phyloP scores from a whole-genome alignment of 257 asterid species.

The Ocimum tenuiflorum region DNA sequence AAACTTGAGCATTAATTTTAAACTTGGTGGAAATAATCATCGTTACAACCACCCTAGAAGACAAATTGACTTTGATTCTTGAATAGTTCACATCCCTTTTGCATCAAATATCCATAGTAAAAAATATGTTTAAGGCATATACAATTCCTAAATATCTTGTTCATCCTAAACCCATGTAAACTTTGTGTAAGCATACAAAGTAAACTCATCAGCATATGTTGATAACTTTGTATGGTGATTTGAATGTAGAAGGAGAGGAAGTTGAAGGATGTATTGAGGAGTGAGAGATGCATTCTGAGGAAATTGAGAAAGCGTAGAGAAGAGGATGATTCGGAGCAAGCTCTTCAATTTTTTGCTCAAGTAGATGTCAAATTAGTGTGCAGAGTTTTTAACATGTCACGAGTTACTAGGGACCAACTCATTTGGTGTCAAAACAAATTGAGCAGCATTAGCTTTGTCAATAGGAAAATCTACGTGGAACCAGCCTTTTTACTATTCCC shows the following conservation, averaged over 20 bases:
- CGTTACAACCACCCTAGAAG: too few relatives aligned
- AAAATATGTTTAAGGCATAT: too few relatives aligned
- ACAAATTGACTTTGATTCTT: too few relatives aligned
- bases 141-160: too few relatives aligned
- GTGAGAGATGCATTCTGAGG: slow-evolving; percentile 64
- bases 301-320: slow-evolving; percentile 38
- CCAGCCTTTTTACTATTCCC: slow-evolving; percentile 68
- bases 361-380: slow-evolving; percentile 73
- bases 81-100: too few relatives aligned
- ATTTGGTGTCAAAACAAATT: slow-evolving; percentile 65
- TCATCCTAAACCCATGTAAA: too few relatives aligned
- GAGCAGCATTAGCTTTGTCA: slow-evolving; percentile 47
- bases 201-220: too few relatives aligned
- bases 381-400: slow-evolving; percentile 62
- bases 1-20: too few relatives aligned
- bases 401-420: slow-evolving; percentile 53
- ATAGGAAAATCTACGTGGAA: slow-evolving; percentile 47
- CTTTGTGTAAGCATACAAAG: too few relatives aligned
- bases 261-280: slow-evolving; percentile 52
- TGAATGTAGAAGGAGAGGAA: slow-evolving; percentile 70
- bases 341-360: slow-evolving; percentile 61
- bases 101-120: too few relatives aligned
- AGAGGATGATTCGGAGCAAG: slow-evolving; percentile 51
- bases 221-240: too few relatives aligned
- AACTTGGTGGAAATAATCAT: too few relatives aligned